A percentile compares a stretch with the other conserved stretches of the same genome.
Conservation (phyloP, 176 grass and related monocot genomes). For the Tillandsia fasciculata region DNA sequence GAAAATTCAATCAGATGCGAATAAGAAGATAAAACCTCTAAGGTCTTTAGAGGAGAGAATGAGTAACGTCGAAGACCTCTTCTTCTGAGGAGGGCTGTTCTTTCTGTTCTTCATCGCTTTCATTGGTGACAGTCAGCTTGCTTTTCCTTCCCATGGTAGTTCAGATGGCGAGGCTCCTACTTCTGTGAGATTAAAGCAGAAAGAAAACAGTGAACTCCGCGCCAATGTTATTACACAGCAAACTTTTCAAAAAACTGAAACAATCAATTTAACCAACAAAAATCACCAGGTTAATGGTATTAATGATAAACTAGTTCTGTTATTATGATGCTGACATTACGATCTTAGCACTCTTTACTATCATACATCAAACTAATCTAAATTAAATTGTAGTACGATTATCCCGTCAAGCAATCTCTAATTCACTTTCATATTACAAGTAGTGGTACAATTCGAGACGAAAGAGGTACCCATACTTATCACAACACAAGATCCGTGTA, state of each 20-base stretch:
- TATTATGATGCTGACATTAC: too few relatives aligned
- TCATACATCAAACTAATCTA: too few relatives aligned
- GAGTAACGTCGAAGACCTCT: constrained; percentile 2
- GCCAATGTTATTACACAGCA: not conserved
- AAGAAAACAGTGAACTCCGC: not conserved
- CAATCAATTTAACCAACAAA: too few relatives aligned
- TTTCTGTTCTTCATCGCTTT: not conserved
- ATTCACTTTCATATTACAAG: too few relatives aligned
- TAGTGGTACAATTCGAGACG: too few relatives aligned
- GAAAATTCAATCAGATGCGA: not conserved
- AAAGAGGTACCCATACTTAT: too few relatives aligned
- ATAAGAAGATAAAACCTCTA: not conserved
- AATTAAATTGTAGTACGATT: too few relatives aligned
- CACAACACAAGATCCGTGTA: too few relatives aligned
- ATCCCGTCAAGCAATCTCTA: too few relatives aligned
- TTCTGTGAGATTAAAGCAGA: not conserved
- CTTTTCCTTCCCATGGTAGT: constrained; percentile 5
- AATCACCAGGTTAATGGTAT: too few relatives aligned
- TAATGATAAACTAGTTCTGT: too few relatives aligned
- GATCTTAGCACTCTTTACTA: too few relatives aligned
- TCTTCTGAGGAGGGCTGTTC: constrained; percentile 14
- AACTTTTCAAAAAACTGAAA: not conserved
- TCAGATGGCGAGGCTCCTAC: not conserved
- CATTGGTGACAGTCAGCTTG: not conserved
- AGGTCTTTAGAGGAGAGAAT: not conserved